Evolutionary conservation across 2,329 filamentous ascomycete genomes (phyloP), one percentile per base, ranked within the genome.

Genomic region (Stagonosporopsis tanaceti): DNA sequence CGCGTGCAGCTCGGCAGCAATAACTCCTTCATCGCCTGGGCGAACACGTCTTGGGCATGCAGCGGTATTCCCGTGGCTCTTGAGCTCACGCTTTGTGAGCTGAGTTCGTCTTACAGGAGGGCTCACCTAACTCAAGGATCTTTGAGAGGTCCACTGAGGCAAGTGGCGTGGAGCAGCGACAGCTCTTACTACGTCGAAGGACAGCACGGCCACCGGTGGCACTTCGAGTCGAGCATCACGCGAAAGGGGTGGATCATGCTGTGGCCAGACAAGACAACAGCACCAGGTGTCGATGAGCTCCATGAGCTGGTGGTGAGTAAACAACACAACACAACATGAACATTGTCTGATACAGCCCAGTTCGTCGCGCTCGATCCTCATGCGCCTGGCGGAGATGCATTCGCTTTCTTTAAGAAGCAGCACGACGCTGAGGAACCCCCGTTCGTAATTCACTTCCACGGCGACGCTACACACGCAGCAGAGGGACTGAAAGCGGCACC

Each of bases 381-480:
- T 45, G 54, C 63, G 2, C 24, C 57, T 5, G 50, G 47, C 2
- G 64, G 65, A 17, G 65, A 69, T n/a, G 62, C 61, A 0, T 73
- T 71, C 44, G 64, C 48, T 1, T 69, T 74, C 42, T 56, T 75
- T 57, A 72, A 67, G 56, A 67, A 65, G 28, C 58, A 64, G n/a
- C 35, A 39, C 3, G 8, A 24, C 1, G 65, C 48, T 17, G 35
- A 56, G 15, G 60, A 63, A 22, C 45, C 61, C 1, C 57, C 60
- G 1, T 70, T 66, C 35, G 45, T 68, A 34, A n/a, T 70, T 8
- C 61, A 52, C 34, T 64, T 70, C 30, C 60, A 59, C 15, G 25
- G 59, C 15, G 65, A 69, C 15, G 47, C 47, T 1, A 37, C 59
- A 2, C 30, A 69, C 8, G 53, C 53, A 30, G 65, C 65, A 24